Conservation (phyloP, 1,284 basidiomycete species). For the Polyporus tsugae region DNA sequence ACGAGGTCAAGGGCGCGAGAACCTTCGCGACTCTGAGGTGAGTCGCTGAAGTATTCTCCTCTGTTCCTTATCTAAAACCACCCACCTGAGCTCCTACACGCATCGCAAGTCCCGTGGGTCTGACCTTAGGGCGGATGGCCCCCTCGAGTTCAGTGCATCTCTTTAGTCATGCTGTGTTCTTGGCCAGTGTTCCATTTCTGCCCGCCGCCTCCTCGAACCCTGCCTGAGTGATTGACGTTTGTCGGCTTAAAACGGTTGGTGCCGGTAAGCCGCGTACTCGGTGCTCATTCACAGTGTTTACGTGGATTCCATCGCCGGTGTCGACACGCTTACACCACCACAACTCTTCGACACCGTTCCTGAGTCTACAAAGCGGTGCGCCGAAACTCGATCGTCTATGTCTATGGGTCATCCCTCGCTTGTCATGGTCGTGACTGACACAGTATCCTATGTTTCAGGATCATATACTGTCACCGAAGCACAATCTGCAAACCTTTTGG, state of each 20-base stretch:
- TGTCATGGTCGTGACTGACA: neutral
- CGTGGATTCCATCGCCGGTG: neutral
- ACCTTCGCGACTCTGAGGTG: neutral
- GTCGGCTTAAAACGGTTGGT: neutral
- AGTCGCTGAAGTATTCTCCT: neutral
- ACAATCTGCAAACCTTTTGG: neutral
- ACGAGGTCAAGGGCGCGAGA: neutral
- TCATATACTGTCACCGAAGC: neutral
- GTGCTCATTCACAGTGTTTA: neutral
- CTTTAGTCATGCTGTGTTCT: neutral
- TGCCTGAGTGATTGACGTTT: too few relatives aligned
- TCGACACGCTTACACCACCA: neutral
- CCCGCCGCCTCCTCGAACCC: too few relatives aligned
- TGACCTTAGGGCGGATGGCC: neutral
- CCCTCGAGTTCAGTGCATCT: neutral
- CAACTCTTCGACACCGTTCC: neutral
- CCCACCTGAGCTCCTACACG: neutral
- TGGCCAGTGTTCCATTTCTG: neutral
- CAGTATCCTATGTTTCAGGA: neutral
- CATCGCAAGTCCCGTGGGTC: neutral
- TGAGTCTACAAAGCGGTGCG: neutral
- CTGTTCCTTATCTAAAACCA: neutral
- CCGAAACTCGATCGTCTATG: neutral
- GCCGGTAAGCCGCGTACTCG: neutral
- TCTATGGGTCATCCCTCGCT: neutral